phyloP scores from a whole-genome alignment of 2,329 filamentous ascomycete genomes.

The Aureobasidium sp. region DNA sequence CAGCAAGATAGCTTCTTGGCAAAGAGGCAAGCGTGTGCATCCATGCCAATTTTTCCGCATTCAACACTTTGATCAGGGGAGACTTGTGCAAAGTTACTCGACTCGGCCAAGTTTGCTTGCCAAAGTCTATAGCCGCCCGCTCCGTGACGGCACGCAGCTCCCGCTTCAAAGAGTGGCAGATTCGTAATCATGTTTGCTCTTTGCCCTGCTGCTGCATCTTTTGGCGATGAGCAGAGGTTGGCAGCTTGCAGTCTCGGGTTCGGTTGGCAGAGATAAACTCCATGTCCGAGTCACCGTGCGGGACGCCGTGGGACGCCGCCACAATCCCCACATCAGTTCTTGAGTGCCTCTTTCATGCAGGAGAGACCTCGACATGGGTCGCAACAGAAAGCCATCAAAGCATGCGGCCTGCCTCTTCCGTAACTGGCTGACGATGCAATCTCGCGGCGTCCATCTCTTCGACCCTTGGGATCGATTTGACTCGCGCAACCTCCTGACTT shows the following conservation, averaged over 20 bases:
- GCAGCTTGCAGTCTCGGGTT: conserved; percentile 1
- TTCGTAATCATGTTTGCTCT: not conserved
- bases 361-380: not conserved
- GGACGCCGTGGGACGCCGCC: not conserved
- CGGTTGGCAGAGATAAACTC: conserved; percentile 4
- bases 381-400: not conserved
- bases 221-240: conserved; percentile 1
- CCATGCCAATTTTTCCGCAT: not conserved
- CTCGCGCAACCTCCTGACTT: conserved; percentile 4
- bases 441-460: not conserved
- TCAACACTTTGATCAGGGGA: not conserved
- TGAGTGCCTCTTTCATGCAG: not conserved
- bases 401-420: conserved; percentile 5
- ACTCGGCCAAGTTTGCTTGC: not conserved
- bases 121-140: not conserved
- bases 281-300: not conserved
- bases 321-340: not conserved
- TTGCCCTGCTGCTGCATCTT: not conserved
- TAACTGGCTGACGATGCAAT: conserved; percentile 1
- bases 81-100: not conserved
- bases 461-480: not conserved
- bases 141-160: not conserved
- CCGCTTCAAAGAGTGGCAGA: not conserved
- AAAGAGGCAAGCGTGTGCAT: not conserved
- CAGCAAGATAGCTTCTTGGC: not conserved